Base-by-base conservation (phyloP, 2,329 filamentous ascomycete genomes). In the Fonsecaea monophora region DNA sequence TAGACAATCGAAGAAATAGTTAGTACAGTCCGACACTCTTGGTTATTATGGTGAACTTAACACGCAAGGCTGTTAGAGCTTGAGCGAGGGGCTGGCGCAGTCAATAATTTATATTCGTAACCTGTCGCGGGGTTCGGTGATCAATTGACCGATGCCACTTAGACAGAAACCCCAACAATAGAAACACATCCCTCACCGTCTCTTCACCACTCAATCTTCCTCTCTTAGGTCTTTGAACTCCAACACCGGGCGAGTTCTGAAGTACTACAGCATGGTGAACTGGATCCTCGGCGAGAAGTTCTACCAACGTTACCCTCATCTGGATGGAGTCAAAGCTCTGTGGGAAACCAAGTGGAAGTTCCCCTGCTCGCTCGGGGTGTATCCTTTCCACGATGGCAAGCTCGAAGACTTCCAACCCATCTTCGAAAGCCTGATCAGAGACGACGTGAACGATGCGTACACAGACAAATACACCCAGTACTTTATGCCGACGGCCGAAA, bases 311-410 rank as follows among this genome's bases (percentile, higher is more conserved):
- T 72, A 70, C 50, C 69, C 69, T 40, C 70, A 71, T 59, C 56
- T 72, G 25, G 67, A 64, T 50, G 67, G 67, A 32, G 87, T 90
- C 69, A 81, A 84, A 73, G 84, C 84, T 9, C 79, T 90, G 18
- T 92, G 90, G 90, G 88, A 91, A 78, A 90, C 87, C 4, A 92
- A 91, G 77, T 93, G 90, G 90, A 88, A 88, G 77, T 81, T 85
- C 72, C 88, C 88, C 81, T 87, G 85, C 76, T 76, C 77, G 40
- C 87, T 87, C 77, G 83, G 86, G 63, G 82, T 92, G 10, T 90
- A 91, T 72, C 89, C 89, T 0, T 93, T 93, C 82, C 90, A 92
- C 81, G 90, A 92, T 77, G 87, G 88, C 57, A 80, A 83, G 3
- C 84, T 85, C 65, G 82, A 87, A 65, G 90, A 93, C 77, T 92